phyloP scores from a whole-genome alignment of 1,284 basidiomycete genomes.

The Uromyces viciae-fabae region DNA sequence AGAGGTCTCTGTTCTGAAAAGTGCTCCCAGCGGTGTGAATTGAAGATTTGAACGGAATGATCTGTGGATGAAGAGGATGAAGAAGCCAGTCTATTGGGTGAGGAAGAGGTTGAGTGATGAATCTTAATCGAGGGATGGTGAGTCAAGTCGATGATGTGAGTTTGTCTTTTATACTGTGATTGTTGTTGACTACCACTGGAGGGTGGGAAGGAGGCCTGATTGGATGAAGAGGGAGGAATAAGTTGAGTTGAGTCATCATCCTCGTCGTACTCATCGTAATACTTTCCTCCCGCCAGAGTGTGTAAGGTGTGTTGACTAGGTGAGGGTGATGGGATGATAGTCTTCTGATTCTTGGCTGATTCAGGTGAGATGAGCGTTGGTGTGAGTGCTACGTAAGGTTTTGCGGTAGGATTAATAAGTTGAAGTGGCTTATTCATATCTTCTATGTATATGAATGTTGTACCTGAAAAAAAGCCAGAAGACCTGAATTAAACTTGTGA shows the following conservation, averaged over 20 bases:
- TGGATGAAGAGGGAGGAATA: neutral
- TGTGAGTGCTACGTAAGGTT: conserved; percentile 21
- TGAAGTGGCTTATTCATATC: conserved; percentile 15
- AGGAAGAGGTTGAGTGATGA: too few species aligned
- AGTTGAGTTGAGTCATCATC: conserved; percentile 9
- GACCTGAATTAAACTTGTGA: neutral
- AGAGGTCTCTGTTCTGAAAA: neutral
- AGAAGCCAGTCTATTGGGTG: too few species aligned
- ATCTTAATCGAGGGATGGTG: neutral
- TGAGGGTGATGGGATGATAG: neutral
- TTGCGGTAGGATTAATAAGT: conserved; percentile 12
- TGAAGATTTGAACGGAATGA: neutral
- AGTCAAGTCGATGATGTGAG: conserved; percentile 45
- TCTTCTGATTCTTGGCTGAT: neutral
- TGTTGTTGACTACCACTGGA: too few species aligned
- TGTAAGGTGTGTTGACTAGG: conserved; percentile 20
- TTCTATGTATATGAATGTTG: neutral
- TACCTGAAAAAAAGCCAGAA: neutral
- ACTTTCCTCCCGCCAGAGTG: conserved; percentile 10
- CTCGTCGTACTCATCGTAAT: conserved; percentile 42
- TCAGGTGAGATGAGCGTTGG: neutral
- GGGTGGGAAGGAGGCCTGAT: neutral
- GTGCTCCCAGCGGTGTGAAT: neutral
- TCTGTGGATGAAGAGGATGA: neutral
- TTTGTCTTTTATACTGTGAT: too few species aligned